Conservation (phyloP, 2,329 filamentous ascomycete genomes). For the Arachnomyces sp. region DNA sequence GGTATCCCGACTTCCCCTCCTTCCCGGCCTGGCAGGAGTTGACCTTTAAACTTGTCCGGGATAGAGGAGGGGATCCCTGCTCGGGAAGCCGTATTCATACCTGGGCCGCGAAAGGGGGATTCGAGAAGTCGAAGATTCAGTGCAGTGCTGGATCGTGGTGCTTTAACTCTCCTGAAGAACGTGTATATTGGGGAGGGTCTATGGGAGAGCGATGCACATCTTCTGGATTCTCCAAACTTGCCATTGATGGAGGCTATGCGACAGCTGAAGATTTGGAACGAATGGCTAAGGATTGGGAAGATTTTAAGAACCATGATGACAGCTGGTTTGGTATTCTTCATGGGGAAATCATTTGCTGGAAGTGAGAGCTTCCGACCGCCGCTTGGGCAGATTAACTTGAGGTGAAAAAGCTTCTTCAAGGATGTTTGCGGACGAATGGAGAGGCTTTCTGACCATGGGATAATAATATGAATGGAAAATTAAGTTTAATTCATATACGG, state of each 20-base stretch:
- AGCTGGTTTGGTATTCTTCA: constrained; percentile 31
- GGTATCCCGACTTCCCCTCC: constrained; percentile 21
- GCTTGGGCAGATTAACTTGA: constrained; percentile 26
- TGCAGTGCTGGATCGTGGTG: constrained; percentile 29
- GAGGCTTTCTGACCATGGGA: too few species aligned
- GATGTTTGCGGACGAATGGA: too few species aligned
- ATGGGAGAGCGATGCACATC: constrained; percentile 24
- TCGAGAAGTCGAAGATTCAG: constrained; percentile 16
- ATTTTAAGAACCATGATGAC: constrained; percentile 26
- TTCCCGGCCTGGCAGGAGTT: too few species aligned
- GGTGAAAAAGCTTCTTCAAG: constrained; percentile 23
- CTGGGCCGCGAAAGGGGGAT: constrained; percentile 30
- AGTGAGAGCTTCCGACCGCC: constrained; percentile 30
- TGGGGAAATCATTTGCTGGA: constrained; percentile 31
- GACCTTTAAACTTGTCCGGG: neutral
- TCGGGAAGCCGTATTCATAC: constrained; percentile 20
- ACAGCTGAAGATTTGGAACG: constrained; percentile 22
- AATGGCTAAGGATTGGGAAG: constrained; percentile 27
- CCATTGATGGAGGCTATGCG: constrained; percentile 24
- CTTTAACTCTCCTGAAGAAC: constrained; percentile 24
- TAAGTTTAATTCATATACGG: too few species aligned
- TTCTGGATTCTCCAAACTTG: constrained; percentile 22
- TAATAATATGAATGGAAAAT: too few species aligned
- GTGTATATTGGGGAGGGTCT: constrained; percentile 27
- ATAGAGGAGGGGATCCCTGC: constrained; percentile 6